Conservation (phyloP, 169 alveolate genomes). For the Plasmodium falciparum region DNA sequence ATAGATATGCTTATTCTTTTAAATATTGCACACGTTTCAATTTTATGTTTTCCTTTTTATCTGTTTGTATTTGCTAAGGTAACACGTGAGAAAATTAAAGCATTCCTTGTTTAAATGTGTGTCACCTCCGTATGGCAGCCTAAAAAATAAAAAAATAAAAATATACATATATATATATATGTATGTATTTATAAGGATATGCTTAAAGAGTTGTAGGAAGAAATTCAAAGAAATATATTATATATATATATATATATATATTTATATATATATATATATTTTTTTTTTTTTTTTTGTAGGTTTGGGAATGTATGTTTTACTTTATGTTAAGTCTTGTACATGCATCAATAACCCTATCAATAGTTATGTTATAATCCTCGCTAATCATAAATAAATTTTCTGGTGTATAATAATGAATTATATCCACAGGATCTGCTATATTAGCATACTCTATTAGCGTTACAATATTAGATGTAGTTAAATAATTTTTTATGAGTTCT, state of each 20-base stretch:
- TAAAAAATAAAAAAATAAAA: not conserved
- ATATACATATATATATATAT: not conserved
- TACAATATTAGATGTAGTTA: conserved; percentile 47
- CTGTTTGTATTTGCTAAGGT: not conserved
- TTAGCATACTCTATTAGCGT: conserved; percentile 49
- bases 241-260: no score
- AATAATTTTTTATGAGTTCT: conserved; percentile 26
- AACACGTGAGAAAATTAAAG: conserved; percentile 29
- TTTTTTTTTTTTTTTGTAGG: not conserved
- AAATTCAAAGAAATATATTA: no score
- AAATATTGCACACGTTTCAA: not conserved
- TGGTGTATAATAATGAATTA: conserved; percentile 55
- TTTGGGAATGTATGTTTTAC: not conserved
- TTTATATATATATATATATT: not conserved
- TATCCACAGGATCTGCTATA: conserved; percentile 72
- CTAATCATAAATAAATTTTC: conserved; percentile 67
- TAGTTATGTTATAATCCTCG: conserved; percentile 52
- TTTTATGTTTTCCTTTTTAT: not conserved
- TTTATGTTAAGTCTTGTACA: conserved; percentile 39
- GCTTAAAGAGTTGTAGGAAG: no score
- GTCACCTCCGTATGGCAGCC: conserved; percentile 59
- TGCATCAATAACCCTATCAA: conserved; percentile 40
- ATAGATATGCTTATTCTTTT: no score
- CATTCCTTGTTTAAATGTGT: conserved; percentile 62
- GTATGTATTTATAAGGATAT: no score